Conservation (phyloP, 2,329 filamentous ascomycete species). For the Cyphellophora europaea region DNA sequence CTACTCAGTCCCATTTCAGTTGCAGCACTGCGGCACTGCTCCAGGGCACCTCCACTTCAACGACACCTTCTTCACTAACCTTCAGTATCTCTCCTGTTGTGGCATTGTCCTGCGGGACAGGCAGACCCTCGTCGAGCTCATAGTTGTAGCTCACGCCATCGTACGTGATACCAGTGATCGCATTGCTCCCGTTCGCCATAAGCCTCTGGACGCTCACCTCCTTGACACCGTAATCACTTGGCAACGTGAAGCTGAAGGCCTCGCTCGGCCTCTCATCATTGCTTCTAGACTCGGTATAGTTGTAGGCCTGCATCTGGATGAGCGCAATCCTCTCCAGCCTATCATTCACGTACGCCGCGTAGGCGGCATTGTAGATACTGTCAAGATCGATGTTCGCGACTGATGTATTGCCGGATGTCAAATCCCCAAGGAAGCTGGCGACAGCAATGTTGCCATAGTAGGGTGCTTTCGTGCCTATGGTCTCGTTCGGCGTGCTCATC, state of each 20-base stretch:
- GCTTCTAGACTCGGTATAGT: conserved; percentile 39
- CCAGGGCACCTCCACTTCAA: conserved; percentile 20
- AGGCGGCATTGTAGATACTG: conserved; percentile 37
- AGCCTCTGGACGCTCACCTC: conserved; percentile 38
- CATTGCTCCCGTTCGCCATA: conserved; percentile 54
- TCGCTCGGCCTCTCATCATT: conserved; percentile 11
- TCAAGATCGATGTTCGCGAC: conserved; percentile 41
- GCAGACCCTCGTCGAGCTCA: conserved; percentile 45
- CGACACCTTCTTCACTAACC: conserved; percentile 25
- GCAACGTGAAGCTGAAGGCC: conserved; percentile 21
- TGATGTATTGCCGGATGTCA: conserved; percentile 24
- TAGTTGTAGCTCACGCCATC: conserved; percentile 55
- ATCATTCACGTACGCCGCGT: conserved; percentile 43
- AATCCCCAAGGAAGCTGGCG: conserved; percentile 44
- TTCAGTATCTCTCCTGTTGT: conserved; percentile 39
- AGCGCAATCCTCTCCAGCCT: conserved; percentile 41
- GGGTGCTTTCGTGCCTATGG: conserved; percentile 50
- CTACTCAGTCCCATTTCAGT: too few relatives aligned
- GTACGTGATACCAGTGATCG: conserved; percentile 52
- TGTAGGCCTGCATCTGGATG: conserved; percentile 51
- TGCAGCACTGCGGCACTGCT: conserved; percentile 22
- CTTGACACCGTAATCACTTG: conserved; percentile 11
- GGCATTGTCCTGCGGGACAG: conserved; percentile 46
- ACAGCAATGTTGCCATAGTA: conserved; percentile 56
- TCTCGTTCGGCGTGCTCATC: conserved; percentile 25